These are phyloP conservation scores for Vishniacozyma victoriae DNA, from an alignment of 768 basidiomycete species.

Conservation along the genomic window DNA sequence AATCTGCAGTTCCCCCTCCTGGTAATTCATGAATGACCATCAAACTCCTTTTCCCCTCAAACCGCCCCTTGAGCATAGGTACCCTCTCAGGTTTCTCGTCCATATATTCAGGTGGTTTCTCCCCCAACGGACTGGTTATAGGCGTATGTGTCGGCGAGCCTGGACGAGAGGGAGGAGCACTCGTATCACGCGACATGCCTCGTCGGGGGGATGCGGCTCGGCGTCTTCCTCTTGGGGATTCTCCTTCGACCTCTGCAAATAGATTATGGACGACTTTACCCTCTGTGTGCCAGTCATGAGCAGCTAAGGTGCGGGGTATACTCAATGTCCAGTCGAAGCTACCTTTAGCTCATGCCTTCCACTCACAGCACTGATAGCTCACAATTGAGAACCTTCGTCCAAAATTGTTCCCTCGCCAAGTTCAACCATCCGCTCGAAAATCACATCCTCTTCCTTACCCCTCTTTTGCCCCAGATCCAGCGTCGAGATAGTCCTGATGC, in stretches of 20 bases:
- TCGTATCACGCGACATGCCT: no score
- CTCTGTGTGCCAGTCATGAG: constrained; percentile 28
- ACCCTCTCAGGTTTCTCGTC: not conserved
- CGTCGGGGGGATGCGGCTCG: no score
- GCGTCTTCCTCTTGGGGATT: not conserved
- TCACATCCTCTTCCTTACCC: constrained; percentile 23
- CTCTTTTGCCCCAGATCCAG: constrained; percentile 17
- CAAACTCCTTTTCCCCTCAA: no score
- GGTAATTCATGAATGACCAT: not conserved
- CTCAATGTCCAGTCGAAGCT: constrained; percentile 33
- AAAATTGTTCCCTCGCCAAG: constrained; percentile 25
- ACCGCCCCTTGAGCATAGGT: no score
- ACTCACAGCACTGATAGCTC: not conserved
- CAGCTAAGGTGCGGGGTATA: constrained; percentile 23
- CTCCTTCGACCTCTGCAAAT: constrained; percentile 28
- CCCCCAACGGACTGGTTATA: not conserved
- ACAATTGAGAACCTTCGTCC: constrained; percentile 33
- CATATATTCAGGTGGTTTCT: not conserved
- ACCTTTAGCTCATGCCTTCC: not conserved
- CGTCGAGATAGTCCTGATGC: constrained; percentile 5
- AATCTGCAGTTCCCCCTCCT: not conserved
- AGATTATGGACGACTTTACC: constrained; percentile 21
- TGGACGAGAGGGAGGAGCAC: no score
- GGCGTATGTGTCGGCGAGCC: not conserved
- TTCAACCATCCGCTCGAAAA: constrained; percentile 24